phyloP scores from a whole-genome alignment of 1,284 basidiomycete species.

The Ceratobasidium sp. region DNA sequence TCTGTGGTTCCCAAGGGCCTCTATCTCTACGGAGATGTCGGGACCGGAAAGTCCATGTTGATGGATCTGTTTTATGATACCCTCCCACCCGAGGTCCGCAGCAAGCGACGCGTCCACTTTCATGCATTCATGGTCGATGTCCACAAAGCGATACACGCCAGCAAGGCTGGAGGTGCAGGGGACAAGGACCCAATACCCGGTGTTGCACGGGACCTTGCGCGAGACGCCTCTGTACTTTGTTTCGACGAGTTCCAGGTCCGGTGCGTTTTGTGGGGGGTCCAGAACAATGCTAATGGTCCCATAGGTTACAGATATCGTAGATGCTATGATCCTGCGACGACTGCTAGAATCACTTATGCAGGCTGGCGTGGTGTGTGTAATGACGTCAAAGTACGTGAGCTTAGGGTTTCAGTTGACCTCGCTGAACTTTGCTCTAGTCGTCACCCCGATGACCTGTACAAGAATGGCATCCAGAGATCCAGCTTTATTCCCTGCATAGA shows the following conservation, averaged over 20 bases:
- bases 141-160: slow-evolving; percentile 89
- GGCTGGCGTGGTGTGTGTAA: slow-evolving; percentile 92
- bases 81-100: slow-evolving; percentile 69
- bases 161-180: slow-evolving; percentile 74
- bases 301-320: slow-evolving; percentile 96
- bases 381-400: slow-evolving; percentile 90
- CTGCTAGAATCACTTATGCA: slow-evolving; percentile 86
- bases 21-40: slow-evolving; percentile 98
- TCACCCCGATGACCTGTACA: slow-evolving; percentile 96
- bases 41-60: slow-evolving; percentile 97
- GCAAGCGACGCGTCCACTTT: slow-evolving; percentile 92
- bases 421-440: slow-evolving; percentile 68
- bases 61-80: slow-evolving; percentile 98
- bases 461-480: slow-evolving; percentile 98
- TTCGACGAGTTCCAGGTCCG: slow-evolving; percentile 98
- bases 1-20: slow-evolving; percentile 81
- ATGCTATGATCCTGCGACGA: slow-evolving; percentile 96
- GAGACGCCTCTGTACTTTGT: slow-evolving; percentile 87
- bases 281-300: slow-evolving; percentile 24
- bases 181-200: slow-evolving; percentile 85
- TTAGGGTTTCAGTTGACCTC: slow-evolving; percentile 8
- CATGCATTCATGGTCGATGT: slow-evolving; percentile 99
- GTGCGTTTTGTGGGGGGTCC: slow-evolving; percentile 35
- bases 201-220: slow-evolving; percentile 89
- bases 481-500: slow-evolving; percentile 97